Conservation (phyloP, 208 protist genomes). For the Histomonas meleagridis region DNA sequence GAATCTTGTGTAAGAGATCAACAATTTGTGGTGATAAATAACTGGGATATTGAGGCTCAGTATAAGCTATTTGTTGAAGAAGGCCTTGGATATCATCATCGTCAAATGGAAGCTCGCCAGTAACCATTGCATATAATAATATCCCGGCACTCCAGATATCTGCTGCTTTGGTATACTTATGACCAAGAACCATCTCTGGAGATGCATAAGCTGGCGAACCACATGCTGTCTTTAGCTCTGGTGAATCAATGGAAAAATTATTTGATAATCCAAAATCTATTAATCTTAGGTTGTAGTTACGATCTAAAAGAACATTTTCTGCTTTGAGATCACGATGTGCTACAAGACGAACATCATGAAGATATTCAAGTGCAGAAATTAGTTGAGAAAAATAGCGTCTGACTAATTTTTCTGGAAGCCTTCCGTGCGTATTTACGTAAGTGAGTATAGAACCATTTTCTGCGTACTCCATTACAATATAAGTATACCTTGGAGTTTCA, state of each 20-base stretch:
- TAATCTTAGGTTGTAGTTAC: background rate
- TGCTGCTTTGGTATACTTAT: background rate
- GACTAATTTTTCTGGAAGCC: background rate
- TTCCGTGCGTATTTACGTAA: background rate
- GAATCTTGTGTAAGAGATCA: background rate
- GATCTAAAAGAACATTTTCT: background rate
- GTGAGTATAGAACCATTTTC: background rate
- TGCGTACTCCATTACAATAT: background rate
- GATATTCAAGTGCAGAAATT: slow-evolving; percentile 11
- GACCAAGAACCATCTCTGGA: slow-evolving; percentile 29
- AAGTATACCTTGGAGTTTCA: background rate
- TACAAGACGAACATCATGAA: background rate
- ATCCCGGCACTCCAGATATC: slow-evolving; percentile 38
- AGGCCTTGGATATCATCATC: background rate
- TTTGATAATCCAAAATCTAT: background rate
- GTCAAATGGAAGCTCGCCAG: slow-evolving; percentile 20
- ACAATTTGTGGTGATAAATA: background rate
- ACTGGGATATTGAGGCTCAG: background rate
- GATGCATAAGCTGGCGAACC: slow-evolving; percentile 33
- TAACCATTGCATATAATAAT: slow-evolving; percentile 25
- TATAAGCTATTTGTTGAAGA: background rate
- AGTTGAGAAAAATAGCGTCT: background rate
- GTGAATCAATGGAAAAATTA: background rate
- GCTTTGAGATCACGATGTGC: slow-evolving; percentile 16
- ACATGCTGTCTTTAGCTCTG: slow-evolving; percentile 25